Evolutionary conservation across 139 green algal genomes (phyloP), one percentile per base, ranked within the genome.

Genomic region (Cymbomonas tetramitiformis): DNA sequence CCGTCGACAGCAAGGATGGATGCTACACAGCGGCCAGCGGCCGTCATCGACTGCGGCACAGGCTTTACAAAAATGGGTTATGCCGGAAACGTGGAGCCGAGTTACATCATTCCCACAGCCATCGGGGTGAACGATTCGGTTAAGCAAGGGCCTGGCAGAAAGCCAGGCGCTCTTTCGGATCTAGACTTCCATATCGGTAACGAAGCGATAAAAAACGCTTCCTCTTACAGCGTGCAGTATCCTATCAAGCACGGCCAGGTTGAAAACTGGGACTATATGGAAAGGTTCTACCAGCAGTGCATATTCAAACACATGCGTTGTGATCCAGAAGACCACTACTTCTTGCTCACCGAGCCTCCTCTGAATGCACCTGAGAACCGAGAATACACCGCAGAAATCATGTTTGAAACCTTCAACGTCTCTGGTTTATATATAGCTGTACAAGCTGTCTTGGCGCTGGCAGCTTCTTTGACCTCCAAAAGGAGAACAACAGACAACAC

Each of bases 371-470:
- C 83, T 8, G 83, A 93, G 62, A 69, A 80, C 46, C 65, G 83
- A 3, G 81, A 93, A 47, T 64, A 71, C 18, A 73, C 73, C 1
- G 83, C 83, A 0, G 83, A 93, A 47, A 78, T 93, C 57, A 85
- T 92, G 74, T 92, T 92, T 57, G 83, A 93, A 64, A 83, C 74
- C 1, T 87, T 93, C 65, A 79, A 82, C 50, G 83, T 85, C 38
- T 61, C 74, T 1, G 83, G 73, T 8, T 59, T 93, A 43, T 77
- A 86, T 70, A 86, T 93, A 24, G 83, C 72, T 2, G 69, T 84
- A 34, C 71, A 81, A 56, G 51, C 71, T 36, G 51, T 71, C 47
- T 53, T 79, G 8, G 68, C 71, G 2, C 69, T 79, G 5, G 65
- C 62, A 12, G 65, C 61, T 23, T 43, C 36, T 19, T 48, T 70